These are phyloP conservation scores for Glarea lozoyensis DNA, from an alignment of 495 filamentous ascomycete species.

Conservation along the genomic window DNA sequence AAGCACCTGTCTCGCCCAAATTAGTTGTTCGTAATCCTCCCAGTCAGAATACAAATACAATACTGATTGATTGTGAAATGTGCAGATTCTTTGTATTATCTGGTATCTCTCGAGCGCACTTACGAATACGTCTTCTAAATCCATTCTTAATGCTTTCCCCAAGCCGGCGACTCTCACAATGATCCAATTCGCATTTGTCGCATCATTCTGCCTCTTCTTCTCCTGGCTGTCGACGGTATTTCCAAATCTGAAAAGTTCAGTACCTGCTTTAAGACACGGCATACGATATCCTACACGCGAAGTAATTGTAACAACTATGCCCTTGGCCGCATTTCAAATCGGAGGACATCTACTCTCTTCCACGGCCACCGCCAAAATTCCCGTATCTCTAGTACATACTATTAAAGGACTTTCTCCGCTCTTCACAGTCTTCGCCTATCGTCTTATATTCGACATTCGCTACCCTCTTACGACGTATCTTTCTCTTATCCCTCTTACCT, in stretches of 20 bases:
- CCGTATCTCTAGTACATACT: constrained; percentile 94
- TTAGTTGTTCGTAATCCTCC: constrained; percentile 59
- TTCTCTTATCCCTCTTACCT: constrained; percentile 82
- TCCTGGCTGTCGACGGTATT: constrained; percentile 63
- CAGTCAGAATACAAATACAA: constrained; percentile 3
- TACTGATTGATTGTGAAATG: constrained; percentile 5
- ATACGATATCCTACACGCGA: constrained; percentile 76
- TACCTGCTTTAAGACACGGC: constrained; percentile 74
- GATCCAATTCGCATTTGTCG: constrained; percentile 91
- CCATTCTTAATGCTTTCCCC: constrained; percentile 87
- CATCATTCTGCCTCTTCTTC: constrained; percentile 74
- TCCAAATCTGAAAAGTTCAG: constrained; percentile 51
- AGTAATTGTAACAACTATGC: constrained; percentile 78
- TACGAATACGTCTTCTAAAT: constrained; percentile 95
- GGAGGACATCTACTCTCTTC: constrained; percentile 88
- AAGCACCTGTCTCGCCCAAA: constrained; percentile 79
- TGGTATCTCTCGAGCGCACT: constrained; percentile 95
- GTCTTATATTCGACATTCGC: constrained; percentile 74
- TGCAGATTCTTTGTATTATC: constrained; percentile 66
- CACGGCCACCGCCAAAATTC: constrained; percentile 87
- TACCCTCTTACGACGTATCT: constrained; percentile 86
- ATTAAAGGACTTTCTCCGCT: constrained; percentile 98
- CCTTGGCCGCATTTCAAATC: constrained; percentile 86
- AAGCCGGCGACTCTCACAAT: constrained; percentile 90
- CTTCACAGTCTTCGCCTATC: constrained; percentile 91